A percentile compares a stretch with the other conserved stretches of the same genome.
Evolutionary conservation across 805 yeast genomes (phyloP).

Genomic region (Lipomyces oligophaga): DNA sequence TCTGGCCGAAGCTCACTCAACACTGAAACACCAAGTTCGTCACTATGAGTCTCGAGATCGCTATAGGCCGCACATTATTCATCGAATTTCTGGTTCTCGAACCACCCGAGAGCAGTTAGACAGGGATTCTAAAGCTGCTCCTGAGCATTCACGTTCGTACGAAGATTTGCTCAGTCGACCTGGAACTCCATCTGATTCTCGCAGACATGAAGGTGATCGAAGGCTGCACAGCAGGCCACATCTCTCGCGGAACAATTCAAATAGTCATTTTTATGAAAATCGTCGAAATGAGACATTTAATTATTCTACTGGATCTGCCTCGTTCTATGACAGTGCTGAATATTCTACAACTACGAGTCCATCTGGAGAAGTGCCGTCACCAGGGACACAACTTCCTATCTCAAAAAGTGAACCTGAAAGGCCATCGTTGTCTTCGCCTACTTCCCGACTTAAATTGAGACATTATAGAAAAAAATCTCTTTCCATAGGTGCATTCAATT

Average conservation of each 20-base stretch:
- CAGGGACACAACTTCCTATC: not conserved
- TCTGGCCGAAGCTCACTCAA: conserved; percentile 33
- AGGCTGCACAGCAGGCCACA: no score
- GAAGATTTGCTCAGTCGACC: not conserved
- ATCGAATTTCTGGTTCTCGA: no score
- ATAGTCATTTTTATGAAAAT: conserved; percentile 8
- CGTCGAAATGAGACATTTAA: conserved; percentile 4
- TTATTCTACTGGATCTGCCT: not conserved
- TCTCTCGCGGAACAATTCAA: not conserved
- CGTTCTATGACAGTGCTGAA: not conserved
- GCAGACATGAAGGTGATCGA: not conserved
- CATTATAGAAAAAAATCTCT: not conserved
- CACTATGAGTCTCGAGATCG: conserved; percentile 16
- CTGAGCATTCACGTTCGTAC: not conserved
- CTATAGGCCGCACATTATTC: conserved; percentile 1
- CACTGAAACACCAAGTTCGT: conserved; percentile 30
- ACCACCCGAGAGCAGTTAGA: no score
- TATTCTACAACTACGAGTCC: not conserved
- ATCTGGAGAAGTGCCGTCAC: not conserved
- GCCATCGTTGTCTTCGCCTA: no score
- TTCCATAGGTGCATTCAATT: not conserved
- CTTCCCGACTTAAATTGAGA: not conserved
- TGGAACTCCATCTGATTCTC: not conserved
- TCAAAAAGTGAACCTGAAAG: no score
- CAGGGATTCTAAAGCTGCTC: no score